Conservation (phyloP, 2,329 filamentous ascomycete genomes). For the Botrytis paeoniae region DNA sequence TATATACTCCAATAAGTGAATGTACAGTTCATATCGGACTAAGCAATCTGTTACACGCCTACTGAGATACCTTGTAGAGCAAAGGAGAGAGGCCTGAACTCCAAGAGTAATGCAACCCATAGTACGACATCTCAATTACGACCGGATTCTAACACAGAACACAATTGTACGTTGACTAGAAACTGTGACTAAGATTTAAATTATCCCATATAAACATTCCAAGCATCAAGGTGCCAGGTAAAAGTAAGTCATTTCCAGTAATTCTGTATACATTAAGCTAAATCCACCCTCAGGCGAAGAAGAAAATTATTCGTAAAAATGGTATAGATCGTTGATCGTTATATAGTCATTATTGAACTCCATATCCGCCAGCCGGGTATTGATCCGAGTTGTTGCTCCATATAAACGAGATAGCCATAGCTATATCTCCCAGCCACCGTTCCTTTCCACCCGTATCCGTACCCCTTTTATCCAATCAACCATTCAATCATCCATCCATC, state of each 20-base stretch:
- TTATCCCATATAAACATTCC: background rate
- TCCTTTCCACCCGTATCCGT: background rate
- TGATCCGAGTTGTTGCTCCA: constrained; percentile 7
- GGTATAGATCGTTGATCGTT: constrained; percentile 6
- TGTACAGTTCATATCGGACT: background rate
- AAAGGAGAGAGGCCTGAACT: background rate
- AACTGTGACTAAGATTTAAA: background rate
- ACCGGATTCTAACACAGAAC: background rate
- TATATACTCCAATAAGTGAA: background rate
- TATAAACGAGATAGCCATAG: background rate
- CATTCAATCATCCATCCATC: background rate
- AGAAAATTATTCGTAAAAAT: background rate
- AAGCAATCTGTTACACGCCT: background rate
- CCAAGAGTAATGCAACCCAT: background rate
- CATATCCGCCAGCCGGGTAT: constrained; percentile 5
- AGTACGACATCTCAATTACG: background rate
- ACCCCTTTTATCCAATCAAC: background rate
- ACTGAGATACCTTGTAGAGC: background rate
- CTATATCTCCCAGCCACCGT: background rate
- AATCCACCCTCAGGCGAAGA: background rate
- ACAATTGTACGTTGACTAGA: background rate
- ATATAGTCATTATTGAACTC: constrained; percentile 1
- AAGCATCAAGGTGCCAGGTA: background rate
- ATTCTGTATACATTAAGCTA: constrained; percentile 1
- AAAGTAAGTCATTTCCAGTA: background rate